Percentiles rank a stretch among this genome's conserved stretches.
Evolutionary conservation across 2,329 filamentous ascomycete genomes (phyloP).

Genomic region (Coniochaeta sp.): DNA sequence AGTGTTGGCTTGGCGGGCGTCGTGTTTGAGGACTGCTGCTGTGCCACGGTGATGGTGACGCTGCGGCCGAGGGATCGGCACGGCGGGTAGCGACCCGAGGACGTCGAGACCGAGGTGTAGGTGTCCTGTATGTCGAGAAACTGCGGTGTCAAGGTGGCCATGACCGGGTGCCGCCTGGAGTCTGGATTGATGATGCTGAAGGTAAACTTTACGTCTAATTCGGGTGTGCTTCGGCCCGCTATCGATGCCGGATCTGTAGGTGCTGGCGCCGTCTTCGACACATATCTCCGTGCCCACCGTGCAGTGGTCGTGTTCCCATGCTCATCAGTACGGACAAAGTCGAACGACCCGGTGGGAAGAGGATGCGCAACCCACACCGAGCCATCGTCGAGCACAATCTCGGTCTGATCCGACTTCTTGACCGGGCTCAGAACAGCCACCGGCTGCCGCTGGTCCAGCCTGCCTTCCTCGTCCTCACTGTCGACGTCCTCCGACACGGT

Average conservation of each 20-base stretch:
- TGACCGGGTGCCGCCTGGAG: conserved; percentile 63
- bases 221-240: conserved; percentile 6
- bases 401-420: conserved; percentile 45
- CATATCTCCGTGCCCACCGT: conserved; percentile 57
- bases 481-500: conserved; percentile 22
- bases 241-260: conserved; percentile 14
- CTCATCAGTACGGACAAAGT: conserved; percentile 55
- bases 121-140: conserved; percentile 62
- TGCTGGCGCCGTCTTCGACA: conserved; percentile 11
- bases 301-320: conserved; percentile 52
- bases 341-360: conserved; percentile 50
- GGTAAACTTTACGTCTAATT: conserved; percentile 41
- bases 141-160: conserved; percentile 58
- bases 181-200: conserved; percentile 70
- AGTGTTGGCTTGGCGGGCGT: conserved; percentile 4
- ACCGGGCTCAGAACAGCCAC: conserved; percentile 63
- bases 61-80: conserved; percentile 22
- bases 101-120: conserved; percentile 51
- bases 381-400: conserved; percentile 61
- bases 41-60: conserved; percentile 2
- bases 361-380: conserved; percentile 48
- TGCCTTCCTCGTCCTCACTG: conserved; percentile 32
- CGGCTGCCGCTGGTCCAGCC: conserved; percentile 37
- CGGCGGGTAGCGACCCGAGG: conserved; percentile 39
- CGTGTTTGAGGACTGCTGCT: conserved; percentile 4